These are phyloP conservation scores for Colletotrichum sp. DNA, from an alignment of 2,329 filamentous ascomycete genomes.

Conservation along the genomic window DNA sequence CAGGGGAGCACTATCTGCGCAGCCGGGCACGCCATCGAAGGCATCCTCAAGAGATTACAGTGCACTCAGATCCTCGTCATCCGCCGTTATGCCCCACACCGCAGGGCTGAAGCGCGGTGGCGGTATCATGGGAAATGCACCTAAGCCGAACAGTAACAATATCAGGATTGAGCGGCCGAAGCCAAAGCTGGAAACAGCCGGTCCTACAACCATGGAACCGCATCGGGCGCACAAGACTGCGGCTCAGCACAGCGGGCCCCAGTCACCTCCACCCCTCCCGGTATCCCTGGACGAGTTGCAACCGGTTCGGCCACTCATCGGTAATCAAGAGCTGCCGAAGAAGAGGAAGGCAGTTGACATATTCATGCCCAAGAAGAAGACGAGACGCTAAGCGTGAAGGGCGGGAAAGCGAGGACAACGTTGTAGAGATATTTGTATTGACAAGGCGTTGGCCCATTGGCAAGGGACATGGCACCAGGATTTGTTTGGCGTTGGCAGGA, in stretches of 20 bases:
- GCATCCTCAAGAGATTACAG: background rate
- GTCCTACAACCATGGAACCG: background rate
- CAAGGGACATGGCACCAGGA: background rate
- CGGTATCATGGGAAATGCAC: slow-evolving; percentile 9
- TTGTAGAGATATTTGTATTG: background rate
- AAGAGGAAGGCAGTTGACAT: slow-evolving; percentile 53
- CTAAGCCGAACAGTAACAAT: slow-evolving; percentile 12
- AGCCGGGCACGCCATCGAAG: background rate
- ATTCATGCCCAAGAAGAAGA: slow-evolving; percentile 56
- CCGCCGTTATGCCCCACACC: background rate
- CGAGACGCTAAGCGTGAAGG: background rate
- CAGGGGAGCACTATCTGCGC: background rate
- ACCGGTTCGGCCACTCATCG: background rate
- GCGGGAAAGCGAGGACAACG: background rate
- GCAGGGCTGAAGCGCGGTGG: background rate
- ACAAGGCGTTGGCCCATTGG: background rate
- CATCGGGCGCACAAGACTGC: background rate
- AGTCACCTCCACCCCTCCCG: slow-evolving; percentile 27
- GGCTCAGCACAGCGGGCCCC: background rate
- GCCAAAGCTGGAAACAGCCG: background rate
- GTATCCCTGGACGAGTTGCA: slow-evolving; percentile 8
- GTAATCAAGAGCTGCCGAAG: slow-evolving; percentile 8
- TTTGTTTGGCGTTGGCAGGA: slow-evolving; percentile 1
- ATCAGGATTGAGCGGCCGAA: slow-evolving; percentile 9
- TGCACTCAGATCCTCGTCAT: background rate